Evolutionary conservation across 2,329 filamentous ascomycete genomes (phyloP), one percentile per base, ranked within the genome.

Genomic region (Beauveria scarabaeidicola): DNA sequence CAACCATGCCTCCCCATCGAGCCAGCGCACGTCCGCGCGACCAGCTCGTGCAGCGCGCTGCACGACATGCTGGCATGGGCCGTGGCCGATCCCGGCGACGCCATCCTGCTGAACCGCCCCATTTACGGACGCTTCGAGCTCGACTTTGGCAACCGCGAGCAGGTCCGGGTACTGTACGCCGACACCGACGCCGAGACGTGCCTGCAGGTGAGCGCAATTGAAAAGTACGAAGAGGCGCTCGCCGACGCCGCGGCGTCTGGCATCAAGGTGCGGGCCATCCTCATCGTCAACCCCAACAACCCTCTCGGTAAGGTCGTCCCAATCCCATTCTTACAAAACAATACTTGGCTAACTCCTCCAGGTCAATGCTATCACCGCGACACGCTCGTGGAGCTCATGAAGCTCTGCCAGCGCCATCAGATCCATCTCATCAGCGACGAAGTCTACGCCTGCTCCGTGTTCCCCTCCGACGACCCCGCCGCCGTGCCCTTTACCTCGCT

Each of bases 341-440:
- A 73, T 5, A 36, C 32, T 36, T 5, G 5, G 13, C 32, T 36
- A 36, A 36, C 13, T 36, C 13, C 5, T 36, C 5, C 32, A 36
- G 70, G 73, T 2, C 66, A 66, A 61, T 80, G 77, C 64, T 81
- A 81, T 61, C 69, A 76, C 1, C 68, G 68, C n/a, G 67, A 72
- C 6, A 74, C 74, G 0, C 64, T 83, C 3, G 61, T 77, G 0
- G 69, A 68, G 7, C 67, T 81, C 23, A 75, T 83, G 73, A 64
- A 66, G 3, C 74, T 84, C 57, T 84, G 81, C 63, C 70, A 79
- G 56, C 73, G 72, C 44, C 72, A 82, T 61, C 63, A 68, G 3
- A 69, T 85, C 4, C 81, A 85, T 61, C 70, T 84, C 50, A 75
- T 85, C 64, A 79, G 77, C 62, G 82, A 85, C 65, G 82, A 85